Evolutionary conservation across 73 alveolate genomes (phyloP).

Genomic region (Tetrahymena borealis): DNA sequence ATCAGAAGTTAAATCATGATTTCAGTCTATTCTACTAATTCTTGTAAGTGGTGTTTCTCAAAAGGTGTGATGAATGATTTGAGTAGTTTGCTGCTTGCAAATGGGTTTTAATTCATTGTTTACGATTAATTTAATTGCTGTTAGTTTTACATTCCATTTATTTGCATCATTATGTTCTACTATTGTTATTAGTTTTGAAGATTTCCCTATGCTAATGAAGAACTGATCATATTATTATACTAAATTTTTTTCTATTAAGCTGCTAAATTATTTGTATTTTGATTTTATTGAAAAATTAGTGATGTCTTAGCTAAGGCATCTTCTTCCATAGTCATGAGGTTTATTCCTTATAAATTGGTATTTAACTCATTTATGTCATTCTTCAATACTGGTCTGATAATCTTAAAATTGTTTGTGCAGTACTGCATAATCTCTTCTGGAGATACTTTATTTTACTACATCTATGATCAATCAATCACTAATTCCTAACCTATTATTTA

Average conservation of each 20-base stretch:
- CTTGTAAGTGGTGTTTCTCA: background rate
- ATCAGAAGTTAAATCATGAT: background rate
- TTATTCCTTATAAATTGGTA: background rate
- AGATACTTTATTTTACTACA: background rate
- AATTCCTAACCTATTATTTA: background rate
- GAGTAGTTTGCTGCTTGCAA: background rate
- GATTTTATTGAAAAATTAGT: background rate
- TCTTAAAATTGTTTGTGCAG: background rate
- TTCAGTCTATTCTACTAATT: background rate
- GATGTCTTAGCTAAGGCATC: background rate
- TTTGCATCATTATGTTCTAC: background rate
- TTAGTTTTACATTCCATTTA: background rate
- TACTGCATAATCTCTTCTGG: background rate
- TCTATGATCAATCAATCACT: background rate
- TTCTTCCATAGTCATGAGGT: background rate
- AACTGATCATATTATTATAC: background rate
- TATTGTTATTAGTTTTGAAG: background rate
- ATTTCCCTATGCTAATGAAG: background rate
- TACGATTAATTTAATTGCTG: background rate
- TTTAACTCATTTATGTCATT: background rate
- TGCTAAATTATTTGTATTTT: background rate
- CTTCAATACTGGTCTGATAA: background rate
- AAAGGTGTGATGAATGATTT: background rate
- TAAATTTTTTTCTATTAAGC: background rate
- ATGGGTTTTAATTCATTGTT: background rate